Base-by-base conservation (phyloP, 2,329 filamentous ascomycete genomes). In the Cordyceps pruinosa region DNA sequence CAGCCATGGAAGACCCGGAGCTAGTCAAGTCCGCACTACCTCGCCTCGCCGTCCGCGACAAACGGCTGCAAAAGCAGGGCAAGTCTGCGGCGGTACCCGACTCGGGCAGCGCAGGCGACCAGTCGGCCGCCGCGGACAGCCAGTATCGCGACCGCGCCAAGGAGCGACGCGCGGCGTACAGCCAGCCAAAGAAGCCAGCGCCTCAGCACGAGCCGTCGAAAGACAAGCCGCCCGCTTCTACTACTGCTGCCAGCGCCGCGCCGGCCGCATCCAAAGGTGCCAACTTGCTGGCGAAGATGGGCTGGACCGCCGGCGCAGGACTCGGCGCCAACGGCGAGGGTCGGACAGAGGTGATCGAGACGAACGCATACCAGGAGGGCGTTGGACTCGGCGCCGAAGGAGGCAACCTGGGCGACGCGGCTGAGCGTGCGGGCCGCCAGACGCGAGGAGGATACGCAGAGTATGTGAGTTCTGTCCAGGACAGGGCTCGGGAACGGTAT, bases 371-470 rank as follows among this genome's bases (percentile, higher is more conserved):
- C 67, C 77, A 81, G 21, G 80, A 84, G 17, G 86, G 87, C 19
- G 86, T 88, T 1, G 87, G 87, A 1, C 72, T 90, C 17, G 87
- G 87, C 0, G 86, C 86, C 2, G 80, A 86, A 64, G 85, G 86
- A 0, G 80, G 84, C n/a, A 86, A 85, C 65, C 70, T 87, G 37
- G 87, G 87, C 13, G 85, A 89, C 69, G 86, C 87, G 28, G 76
- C 77, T 8, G 79, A 83, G 65, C 77, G 87, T 65, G 85, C 85
- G 25, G 79, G 81, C 60, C 75, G 80, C 61, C 79, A 81, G 66
- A 88, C 85, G 4, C 79, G 76, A 65, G 79, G 81, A 39, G 77
- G 73, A 39, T 86, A 86, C 62, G 72, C 76, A 0, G 82, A 82
- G 54, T 89, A 88, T 66, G 74, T 88, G 55, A 80, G 79, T 60